Percentiles rank a stretch among this genome's conserved stretches.
Evolutionary conservation across 345 rosid species (phyloP).

Genomic region (Draba incana): DNA sequence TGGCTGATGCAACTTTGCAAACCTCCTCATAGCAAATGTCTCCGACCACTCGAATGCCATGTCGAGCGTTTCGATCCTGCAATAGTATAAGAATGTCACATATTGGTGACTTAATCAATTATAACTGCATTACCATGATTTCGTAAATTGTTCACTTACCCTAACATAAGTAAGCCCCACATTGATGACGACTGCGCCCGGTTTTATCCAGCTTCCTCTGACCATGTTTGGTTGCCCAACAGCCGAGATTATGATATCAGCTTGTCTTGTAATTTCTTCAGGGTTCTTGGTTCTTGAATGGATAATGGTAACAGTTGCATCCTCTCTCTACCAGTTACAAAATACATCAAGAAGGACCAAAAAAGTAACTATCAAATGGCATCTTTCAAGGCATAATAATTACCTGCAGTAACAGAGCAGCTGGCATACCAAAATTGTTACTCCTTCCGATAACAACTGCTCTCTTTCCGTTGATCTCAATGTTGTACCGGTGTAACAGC

Average conservation of each 20-base stretch:
- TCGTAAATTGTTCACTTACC: conserved; percentile 42
- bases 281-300: conserved; percentile 83
- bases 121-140: not conserved
- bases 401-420: conserved; percentile 78
- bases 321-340: conserved; percentile 60
- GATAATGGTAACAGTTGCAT: conserved; percentile 75
- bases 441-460: conserved; percentile 90
- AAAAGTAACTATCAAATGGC: not conserved
- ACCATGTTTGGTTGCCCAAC: conserved; percentile 87
- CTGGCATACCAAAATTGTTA: conserved; percentile 93
- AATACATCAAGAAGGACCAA: not conserved
- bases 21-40: conserved; percentile 37
- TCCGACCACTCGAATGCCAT: conserved; percentile 75
- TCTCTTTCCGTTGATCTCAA: conserved; percentile 77
- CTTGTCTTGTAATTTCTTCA: conserved; percentile 69
- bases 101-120: not conserved
- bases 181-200: conserved; percentile 81
- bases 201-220: conserved; percentile 83
- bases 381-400: conserved; percentile 27
- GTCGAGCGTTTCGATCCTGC: conserved; percentile 60
- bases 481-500: conserved; percentile 66
- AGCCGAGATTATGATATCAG: conserved; percentile 80
- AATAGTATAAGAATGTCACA: not conserved
- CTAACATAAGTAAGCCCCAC: conserved; percentile 83
- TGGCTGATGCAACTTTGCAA: conserved; percentile 75